Evolutionary conservation across 2,329 filamentous ascomycete genomes (phyloP), one percentile per base, ranked within the genome.

Genomic region (Colletotrichum falcatum): DNA sequence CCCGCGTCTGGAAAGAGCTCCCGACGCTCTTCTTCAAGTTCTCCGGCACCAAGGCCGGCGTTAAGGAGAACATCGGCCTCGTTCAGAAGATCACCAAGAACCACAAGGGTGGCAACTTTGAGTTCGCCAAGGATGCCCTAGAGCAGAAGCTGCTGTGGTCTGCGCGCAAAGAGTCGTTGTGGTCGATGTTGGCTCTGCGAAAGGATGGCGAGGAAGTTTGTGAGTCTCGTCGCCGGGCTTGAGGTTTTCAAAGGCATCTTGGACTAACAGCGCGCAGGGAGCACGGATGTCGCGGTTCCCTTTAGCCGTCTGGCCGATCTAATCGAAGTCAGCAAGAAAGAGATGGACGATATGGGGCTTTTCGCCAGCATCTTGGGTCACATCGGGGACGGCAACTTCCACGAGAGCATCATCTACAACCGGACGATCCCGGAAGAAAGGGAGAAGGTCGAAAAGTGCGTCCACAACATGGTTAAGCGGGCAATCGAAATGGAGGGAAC

Each of bases 401-500:
- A 98, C 79, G 91, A 95, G 78, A 93, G 92, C 78, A 96, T 98
- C 81, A 91, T 98, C 82, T 98, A 97, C 79, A 89, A 96, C 80
- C 88, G 88, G 33, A 86, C 85, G 30, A 85, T 94, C 65, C 86
- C 88, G 3, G 89, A 85, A 33, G 92, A 97, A 81, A 88, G 88
- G 66, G 90, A 87, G 51, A 92, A 92, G 74, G 94, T 96, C 1
- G 93, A 96, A 78, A 87, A 86, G 65, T 94, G 93, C 73, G 94
- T 98, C 56, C 90, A 95, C 78, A 91, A 94, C 75, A 97, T 98
- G 94, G 94, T 97, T 26, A 88, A 92, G 74, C 89, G 94, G n/a
- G 95, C 94, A 2, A 81, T 98, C 30, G 93, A 95, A 74, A 97
- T 98, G 94, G 95, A 97, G 70, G 94, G 95, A 1, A 97, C 94